Base-by-base conservation (phyloP, 192 early-diverging fungal species). In the Rhizophagus prolifer region DNA sequence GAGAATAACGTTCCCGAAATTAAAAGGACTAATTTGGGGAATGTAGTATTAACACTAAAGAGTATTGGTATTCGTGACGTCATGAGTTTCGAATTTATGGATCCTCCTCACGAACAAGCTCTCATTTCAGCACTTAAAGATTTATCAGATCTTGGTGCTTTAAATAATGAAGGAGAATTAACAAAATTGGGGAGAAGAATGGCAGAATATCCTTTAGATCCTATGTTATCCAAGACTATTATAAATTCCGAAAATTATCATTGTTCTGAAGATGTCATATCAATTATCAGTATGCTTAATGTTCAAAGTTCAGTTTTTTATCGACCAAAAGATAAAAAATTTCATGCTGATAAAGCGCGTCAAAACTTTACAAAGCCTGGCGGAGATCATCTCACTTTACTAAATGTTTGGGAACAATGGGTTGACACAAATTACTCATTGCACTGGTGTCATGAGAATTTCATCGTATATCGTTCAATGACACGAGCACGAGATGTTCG, bases 141-240 rank as follows among this genome's bases (percentile, higher is more conserved):
- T 59, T 80, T 99, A 58, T 98, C 92, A 81, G 95, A 94, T 14
- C 86, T 99, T 28, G 96, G 96, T 26, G 94, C 95, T 25, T 83
- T 99, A 50, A 97, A 98, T 82, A 93, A 95, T 61, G 88, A 88
- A 7, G 98, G 97, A 16, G 92, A 97, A 80, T 78, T 99, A 74
- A 99, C 98, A 16, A 98, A 97, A 81, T 86, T 98, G 19, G 98
- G 98, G 0, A 91, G 96, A 13, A 86, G 95, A 19, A 99, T 99
- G 98, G 96, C 97, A 36, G 98, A 99, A 89, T 96, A 98, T 78
- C 98, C 98, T 7, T 88, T 94, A 76, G 97, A 99, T 79, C 98
- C 98, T 4, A 94, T 95, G 90, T 86, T 98, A 78, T 94, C 94
- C 77, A 97, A 98, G 79, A 89, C 94, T 13, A 86, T 98, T 60